Percentiles rank a stretch among this genome's conserved stretches.
These are phyloP conservation scores for Ophiobolus disseminans DNA, from an alignment of 2,329 filamentous ascomycete genomes.

Conservation along the genomic window DNA sequence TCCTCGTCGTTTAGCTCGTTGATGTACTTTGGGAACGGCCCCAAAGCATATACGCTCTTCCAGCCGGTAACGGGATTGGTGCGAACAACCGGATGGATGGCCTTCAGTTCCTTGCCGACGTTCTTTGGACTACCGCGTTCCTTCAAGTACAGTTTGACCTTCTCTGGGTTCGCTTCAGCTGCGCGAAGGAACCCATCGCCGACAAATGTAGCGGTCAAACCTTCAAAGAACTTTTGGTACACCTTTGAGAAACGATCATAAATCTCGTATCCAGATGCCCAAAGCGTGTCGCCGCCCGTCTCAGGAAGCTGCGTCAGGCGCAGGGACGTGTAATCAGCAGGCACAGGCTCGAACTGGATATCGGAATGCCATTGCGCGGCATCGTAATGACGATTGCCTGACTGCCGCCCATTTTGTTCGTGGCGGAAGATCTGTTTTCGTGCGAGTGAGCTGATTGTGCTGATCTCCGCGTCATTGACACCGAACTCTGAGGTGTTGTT, in stretches of 20 bases:
- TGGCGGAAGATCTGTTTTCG: slow-evolving; percentile 37
- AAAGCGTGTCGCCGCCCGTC: slow-evolving; percentile 51
- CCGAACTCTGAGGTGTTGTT: slow-evolving; percentile 37
- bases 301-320: slow-evolving; percentile 50
- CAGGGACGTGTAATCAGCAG: slow-evolving; percentile 69
- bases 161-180: slow-evolving; percentile 15
- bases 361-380: slow-evolving; percentile 65
- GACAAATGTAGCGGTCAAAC: slow-evolving; percentile 32
- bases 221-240: slow-evolving; percentile 31
- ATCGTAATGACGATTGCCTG: slow-evolving; percentile 50
- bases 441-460: slow-evolving; percentile 42
- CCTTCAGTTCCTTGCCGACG: slow-evolving; percentile 24
- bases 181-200: slow-evolving; percentile 28
- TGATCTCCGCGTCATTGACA: slow-evolving; percentile 44
- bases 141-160: slow-evolving; percentile 17
- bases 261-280: slow-evolving; percentile 53
- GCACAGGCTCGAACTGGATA: slow-evolving; percentile 70
- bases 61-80: slow-evolving; percentile 45
- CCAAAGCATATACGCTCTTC: slow-evolving; percentile 42
- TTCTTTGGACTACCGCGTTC: slow-evolving; percentile 34
- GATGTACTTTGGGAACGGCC: slow-evolving; percentile 41
- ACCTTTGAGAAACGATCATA: slow-evolving; percentile 37
- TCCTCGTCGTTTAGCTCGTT: slow-evolving; percentile 48
- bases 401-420: slow-evolving; percentile 6
- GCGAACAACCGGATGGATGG: slow-evolving; percentile 38